Base-by-base conservation (phyloP, 2,329 filamentous ascomycete genomes). In the Beauveria rudraprayagi region DNA sequence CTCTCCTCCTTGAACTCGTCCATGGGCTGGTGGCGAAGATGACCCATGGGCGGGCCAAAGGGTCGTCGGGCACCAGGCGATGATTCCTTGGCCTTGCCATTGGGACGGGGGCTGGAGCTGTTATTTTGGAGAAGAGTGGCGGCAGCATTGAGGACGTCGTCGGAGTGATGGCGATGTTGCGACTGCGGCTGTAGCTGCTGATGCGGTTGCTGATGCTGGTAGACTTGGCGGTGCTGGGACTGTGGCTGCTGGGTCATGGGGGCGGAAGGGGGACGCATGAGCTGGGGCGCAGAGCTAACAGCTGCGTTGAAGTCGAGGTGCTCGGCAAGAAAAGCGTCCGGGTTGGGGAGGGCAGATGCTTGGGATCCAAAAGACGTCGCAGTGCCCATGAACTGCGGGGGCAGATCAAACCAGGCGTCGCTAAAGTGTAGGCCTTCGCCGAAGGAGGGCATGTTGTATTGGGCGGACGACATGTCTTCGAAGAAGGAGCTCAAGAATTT, bases 301-400 rank as follows among this genome's bases (percentile, higher is more conserved):
- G 26, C 48, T n/a, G 10, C 41, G 19, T 5, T 52, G 16, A 62
- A 63, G 16, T 60, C 56, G 8, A 61, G 26, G 4, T 56, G 61
- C 16, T 69, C 64, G 34, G 61, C 61, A 16, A 65, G n/a, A 40
- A 62, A 68, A 16, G 47, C 59, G 40, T 67, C 68, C 14, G 62
- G 52, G 22, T 67, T 48, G 10, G 70, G 58, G 1, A 60, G 40
- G 50, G 41, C 64, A 9, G 70, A 64, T 28, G 63, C 63, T 41
- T 83, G 81, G 55, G 83, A 80, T 19, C 85, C 84, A 64, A 83
- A 82, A 3, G 84, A 87, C 22, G 86, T 87, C 1, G 82, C 77
- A 14, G 86, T 84, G 56, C 86, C 86, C 74, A 89, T 82, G 65
- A 89, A 85, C 54, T 80, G 80, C 1, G 86, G 86, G 5, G 86